Base-by-base conservation (phyloP, 2,329 filamentous ascomycete genomes). In the Colletotrichum musicola region DNA sequence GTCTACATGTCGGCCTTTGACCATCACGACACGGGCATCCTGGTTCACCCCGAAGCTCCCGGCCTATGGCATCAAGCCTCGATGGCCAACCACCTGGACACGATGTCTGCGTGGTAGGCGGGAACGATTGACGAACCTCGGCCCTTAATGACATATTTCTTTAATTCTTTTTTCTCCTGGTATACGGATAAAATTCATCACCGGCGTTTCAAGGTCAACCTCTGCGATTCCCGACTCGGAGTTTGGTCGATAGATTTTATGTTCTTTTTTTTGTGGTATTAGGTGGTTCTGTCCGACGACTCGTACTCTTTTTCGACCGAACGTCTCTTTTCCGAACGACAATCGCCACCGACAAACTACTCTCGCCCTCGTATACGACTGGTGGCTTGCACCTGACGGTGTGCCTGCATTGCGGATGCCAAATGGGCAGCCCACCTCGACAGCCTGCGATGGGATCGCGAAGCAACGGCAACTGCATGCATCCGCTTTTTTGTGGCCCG, bases 71-170 rank as follows among this genome's bases (percentile, higher is more conserved):
- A 35, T 12, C 16, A 27, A n/a, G 20, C 20, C 12, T 38, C 18
- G 12, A 10, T 12, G 3, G 22, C 18, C 7, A 18, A 27, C 35
- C 46, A n/a, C 30, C 38, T 57, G 30, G 30, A n/a, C 20, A 13
- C 14, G 35, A 16, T 38, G 49, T 27, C 40, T 47, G 6, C 30
- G 40, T 30, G 40, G 18, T 12, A 40, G 47, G 38, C 14, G 40
- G 30, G 10, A 12, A 40, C 38, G 62, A 57, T 25, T n/a, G 14
- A 40, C 51, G 49, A 35, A 20, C 50, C 18, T 22, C 38, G 46
- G 62, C 68, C 69, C 57, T 63, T 69, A 73, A 70, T 71, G 64
- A 71, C 70, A 63, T 71, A 67, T 71, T 73, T 72, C 69, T 69
- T 53, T 69, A 62, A 73, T 72, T 71, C 65, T 71, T 62, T 72